Conservation (phyloP, 805 yeast genomes). For the Huiozyma sinensis region DNA sequence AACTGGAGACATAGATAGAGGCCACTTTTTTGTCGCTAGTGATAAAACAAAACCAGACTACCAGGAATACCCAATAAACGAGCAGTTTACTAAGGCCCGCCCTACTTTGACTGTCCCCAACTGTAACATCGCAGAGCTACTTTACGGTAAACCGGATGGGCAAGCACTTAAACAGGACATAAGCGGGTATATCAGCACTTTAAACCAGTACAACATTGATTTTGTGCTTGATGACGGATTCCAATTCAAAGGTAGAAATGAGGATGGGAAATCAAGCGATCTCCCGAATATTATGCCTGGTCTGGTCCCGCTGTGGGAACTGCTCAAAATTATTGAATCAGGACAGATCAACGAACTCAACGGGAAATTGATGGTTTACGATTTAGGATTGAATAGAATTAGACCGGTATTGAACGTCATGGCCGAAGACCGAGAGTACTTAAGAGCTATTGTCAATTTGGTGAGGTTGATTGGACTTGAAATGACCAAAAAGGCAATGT, state of each 20-base stretch:
- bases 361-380: conserved; percentile 17
- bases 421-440: conserved; percentile 14
- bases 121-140: conserved; percentile 26
- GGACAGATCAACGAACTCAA: conserved; percentile 20
- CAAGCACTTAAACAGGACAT: conserved; percentile 13
- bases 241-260: not conserved
- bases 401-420: conserved; percentile 17
- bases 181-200: not conserved
- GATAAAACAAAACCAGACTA: conserved; percentile 1
- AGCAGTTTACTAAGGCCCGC: conserved; percentile 4
- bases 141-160: conserved; percentile 30
- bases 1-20: conserved; percentile 12
- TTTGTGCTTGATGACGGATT: conserved; percentile 7
- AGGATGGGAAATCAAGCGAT: not conserved
- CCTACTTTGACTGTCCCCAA: not conserved
- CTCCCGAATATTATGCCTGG: conserved; percentile 43
- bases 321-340: conserved; percentile 28
- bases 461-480: conserved; percentile 36
- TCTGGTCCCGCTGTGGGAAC: conserved; percentile 36
- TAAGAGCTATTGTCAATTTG: conserved; percentile 30
- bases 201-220: conserved; percentile 9
- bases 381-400: conserved; percentile 16
- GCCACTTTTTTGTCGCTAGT: conserved; percentile 17
- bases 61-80: not conserved
- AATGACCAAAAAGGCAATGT: conserved; percentile 23